These are phyloP conservation scores for Jackrogersella multiformis DNA, from an alignment of 495 filamentous ascomycete genomes.

Conservation along the genomic window DNA sequence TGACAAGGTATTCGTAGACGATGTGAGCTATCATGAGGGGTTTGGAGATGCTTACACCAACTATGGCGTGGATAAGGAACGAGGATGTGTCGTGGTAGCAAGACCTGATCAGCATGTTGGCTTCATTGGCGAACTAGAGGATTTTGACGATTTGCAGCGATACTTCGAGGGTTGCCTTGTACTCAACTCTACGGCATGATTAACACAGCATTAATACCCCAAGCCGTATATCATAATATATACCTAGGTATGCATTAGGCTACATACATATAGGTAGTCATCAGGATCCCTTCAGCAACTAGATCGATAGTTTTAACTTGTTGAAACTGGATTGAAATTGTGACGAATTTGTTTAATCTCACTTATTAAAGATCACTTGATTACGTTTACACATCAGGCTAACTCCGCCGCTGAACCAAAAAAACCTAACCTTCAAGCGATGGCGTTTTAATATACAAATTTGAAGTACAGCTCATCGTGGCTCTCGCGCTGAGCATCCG, in stretches of 20 bases:
- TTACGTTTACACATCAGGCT: no score
- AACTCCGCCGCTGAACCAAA: not conserved
- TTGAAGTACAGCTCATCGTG: slow-evolving; percentile 33
- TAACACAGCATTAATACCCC: not conserved
- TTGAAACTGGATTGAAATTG: no score
- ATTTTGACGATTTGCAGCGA: slow-evolving; percentile 54
- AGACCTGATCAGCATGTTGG: slow-evolving; percentile 72
- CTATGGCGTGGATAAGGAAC: slow-evolving; percentile 67
- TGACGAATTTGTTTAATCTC: no score
- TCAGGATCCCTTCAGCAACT: no score
- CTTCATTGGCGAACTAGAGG: slow-evolving; percentile 64
- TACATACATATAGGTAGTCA: no score
- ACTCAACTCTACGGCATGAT: slow-evolving; percentile 25
- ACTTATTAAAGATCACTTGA: no score
- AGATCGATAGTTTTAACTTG: no score
- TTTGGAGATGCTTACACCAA: slow-evolving; percentile 70
- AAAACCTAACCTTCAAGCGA: not conserved
- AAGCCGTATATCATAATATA: not conserved
- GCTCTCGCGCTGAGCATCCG: slow-evolving; percentile 27
- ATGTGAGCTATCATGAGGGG: slow-evolving; percentile 65
- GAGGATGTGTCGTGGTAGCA: slow-evolving; percentile 66
- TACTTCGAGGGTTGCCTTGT: slow-evolving; percentile 50
- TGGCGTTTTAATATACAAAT: slow-evolving; percentile 27
- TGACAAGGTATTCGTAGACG: slow-evolving; percentile 72
- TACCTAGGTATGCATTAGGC: not conserved